phyloP scores from a whole-genome alignment of 2,329 filamentous ascomycete genomes.

The Penicillium hesseltinei region DNA sequence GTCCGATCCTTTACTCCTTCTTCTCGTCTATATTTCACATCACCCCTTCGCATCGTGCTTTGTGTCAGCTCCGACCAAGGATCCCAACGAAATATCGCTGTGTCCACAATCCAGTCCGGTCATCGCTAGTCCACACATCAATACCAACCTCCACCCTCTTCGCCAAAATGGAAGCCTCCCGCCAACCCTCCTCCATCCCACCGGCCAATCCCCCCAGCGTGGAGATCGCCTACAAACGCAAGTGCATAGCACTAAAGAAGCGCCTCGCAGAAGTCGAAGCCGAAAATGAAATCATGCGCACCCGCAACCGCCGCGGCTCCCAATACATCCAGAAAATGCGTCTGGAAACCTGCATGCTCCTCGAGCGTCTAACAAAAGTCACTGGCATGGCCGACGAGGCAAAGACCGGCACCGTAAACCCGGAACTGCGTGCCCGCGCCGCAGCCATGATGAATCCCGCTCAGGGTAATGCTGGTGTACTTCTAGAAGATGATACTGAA shows the following conservation, averaged over 20 bases:
- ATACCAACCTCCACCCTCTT: background rate
- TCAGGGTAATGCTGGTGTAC: constrained; percentile 8
- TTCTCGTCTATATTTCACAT: background rate
- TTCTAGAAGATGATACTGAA: constrained; percentile 44
- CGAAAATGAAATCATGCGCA: constrained; percentile 78
- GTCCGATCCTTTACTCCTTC: background rate
- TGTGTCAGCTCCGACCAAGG: background rate
- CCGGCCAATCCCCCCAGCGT: constrained; percentile 74
- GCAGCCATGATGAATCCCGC: constrained; percentile 32
- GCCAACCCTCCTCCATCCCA: constrained; percentile 27
- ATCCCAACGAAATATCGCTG: background rate
- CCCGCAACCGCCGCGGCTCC: constrained; percentile 75
- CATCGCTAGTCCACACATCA: background rate
- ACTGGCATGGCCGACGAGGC: constrained; percentile 45
- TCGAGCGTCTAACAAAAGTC: constrained; percentile 42
- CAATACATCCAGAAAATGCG: constrained; percentile 89
- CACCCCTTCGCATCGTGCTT: constrained; percentile 2
- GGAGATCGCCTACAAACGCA: constrained; percentile 91
- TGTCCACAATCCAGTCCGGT: background rate
- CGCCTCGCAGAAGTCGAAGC: constrained; percentile 89
- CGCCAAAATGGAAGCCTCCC: constrained; percentile 30
- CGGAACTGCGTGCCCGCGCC: constrained; percentile 39
- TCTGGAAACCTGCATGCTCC: constrained; percentile 52
- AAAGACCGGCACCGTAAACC: constrained; percentile 29
- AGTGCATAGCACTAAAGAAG: constrained; percentile 92